Base-by-base conservation (phyloP, 805 yeast species). In the Suhomyces sp. region DNA sequence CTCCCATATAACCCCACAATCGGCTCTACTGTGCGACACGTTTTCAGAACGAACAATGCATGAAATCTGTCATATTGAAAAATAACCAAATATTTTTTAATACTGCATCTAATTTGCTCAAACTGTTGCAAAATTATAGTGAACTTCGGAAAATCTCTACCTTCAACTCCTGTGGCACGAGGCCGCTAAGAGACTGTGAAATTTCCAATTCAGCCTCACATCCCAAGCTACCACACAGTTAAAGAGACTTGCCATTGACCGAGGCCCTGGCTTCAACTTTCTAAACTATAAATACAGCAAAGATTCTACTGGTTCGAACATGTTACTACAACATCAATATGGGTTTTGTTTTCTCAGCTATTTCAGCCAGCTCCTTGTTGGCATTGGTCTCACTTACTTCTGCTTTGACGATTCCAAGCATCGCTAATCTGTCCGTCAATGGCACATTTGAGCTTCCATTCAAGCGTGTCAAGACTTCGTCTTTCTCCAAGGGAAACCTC, bases 361-460 rank as follows among this genome's bases (percentile, higher is more conserved):
- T 38, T 38, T 17, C 42, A 38, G 40, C 46, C 15, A 52, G 47
- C 36, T 33, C 15, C n/a, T 33, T 26, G 33, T 50, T 44, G n/a
- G 36, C 36, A 33, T 33, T 33, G 35, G 36, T 33, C 36, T n/a
- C 17, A 33, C 36, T 33, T 8, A n/a, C 36, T 13, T 13, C 15
- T 33, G 17, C 36, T 33, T 33, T 33, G 36, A 8, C 36, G 2
- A n/a, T 33, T 33, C 15, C 17, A 33, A 8, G 5, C 15, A 2
- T 15, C 6, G 15, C 15, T n/a, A 33, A 33, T 13, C 15, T 6
- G 15, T 13, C 36, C 8, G 8, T 13, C 2, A 10, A 4, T 17
- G 42, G 42, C 17, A 17, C n/a, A 1, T 17, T 33, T n/a, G 17
- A n/a, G 5, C 36, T 33, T 33, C 36, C 36, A 33, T n/a, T 33